phyloP scores from a whole-genome alignment of 257 asterid genomes.

The Nicotiana noctiflora region DNA sequence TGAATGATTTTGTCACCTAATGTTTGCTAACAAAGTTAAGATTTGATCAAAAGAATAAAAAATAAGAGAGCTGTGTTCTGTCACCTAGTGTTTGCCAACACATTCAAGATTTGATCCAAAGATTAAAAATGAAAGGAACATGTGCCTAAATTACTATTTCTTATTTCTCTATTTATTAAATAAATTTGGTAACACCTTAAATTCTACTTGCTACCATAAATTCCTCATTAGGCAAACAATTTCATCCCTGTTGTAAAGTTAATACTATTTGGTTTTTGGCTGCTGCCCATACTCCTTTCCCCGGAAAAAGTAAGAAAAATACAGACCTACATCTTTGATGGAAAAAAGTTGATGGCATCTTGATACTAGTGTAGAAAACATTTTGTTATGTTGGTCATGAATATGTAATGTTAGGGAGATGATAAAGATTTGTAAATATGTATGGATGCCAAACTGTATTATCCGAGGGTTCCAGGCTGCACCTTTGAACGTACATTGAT shows the following conservation, averaged over 20 bases:
- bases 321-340: not conserved
- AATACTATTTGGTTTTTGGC: not conserved
- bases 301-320: not conserved
- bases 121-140: not conserved
- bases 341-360: not conserved
- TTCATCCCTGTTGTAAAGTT: slow-evolving; percentile 2
- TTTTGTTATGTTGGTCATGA: not conserved
- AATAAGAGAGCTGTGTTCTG: not conserved
- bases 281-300: not conserved
- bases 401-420: not conserved
- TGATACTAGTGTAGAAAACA: not conserved
- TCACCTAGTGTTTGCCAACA: not conserved
- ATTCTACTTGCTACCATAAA: not conserved
- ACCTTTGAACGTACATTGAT: not conserved
- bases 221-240: slow-evolving; percentile 1
- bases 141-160: not conserved
- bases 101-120: not conserved
- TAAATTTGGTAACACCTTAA: not conserved
- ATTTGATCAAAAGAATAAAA: not conserved
- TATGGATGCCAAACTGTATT: not conserved
- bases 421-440: not conserved
- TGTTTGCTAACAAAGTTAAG: not conserved
- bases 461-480: not conserved
- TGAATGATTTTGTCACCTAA: slow-evolving; percentile 6
- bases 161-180: not conserved